These are phyloP conservation scores for Kalmusia sp. DNA, from an alignment of 2,329 filamentous ascomycete species.

Conservation along the genomic window DNA sequence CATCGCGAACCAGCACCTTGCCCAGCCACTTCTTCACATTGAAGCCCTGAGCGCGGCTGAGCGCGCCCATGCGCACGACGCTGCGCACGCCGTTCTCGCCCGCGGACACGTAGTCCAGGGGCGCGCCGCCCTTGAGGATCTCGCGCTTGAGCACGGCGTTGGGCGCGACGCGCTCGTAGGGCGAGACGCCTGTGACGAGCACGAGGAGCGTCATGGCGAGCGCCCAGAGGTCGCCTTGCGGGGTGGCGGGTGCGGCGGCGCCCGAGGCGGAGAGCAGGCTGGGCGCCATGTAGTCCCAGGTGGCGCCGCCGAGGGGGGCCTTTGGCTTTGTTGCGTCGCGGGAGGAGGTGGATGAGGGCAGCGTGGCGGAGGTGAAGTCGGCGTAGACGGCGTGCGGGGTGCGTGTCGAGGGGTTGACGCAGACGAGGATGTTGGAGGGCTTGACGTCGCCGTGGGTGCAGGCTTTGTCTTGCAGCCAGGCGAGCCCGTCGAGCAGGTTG, in stretches of 20 bases:
- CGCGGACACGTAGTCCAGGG: slow-evolving; percentile 47
- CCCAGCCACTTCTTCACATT: slow-evolving; percentile 46
- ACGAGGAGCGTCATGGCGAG: slow-evolving; percentile 54
- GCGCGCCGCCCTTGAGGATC: slow-evolving; percentile 51
- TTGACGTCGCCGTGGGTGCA: slow-evolving; percentile 57
- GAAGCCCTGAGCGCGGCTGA: slow-evolving; percentile 29
- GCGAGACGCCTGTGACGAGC: slow-evolving; percentile 51
- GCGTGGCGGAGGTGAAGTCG: slow-evolving; percentile 50
- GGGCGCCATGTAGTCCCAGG: slow-evolving; percentile 56
- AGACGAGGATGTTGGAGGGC: slow-evolving; percentile 54
- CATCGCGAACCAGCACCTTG: slow-evolving; percentile 41
- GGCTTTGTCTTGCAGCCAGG: slow-evolving; percentile 49
- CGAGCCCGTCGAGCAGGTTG: slow-evolving; percentile 49
- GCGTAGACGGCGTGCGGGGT: slow-evolving; percentile 43
- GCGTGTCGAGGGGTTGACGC: slow-evolving; percentile 12
- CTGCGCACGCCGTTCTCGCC: slow-evolving; percentile 44
- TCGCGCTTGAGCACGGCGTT: slow-evolving; percentile 54
- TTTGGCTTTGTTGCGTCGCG: slow-evolving; percentile 5
- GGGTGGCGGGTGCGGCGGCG: slow-evolving; percentile 34
- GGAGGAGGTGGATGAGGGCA: background rate
- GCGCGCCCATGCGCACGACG: slow-evolving; percentile 36
- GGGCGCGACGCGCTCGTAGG: slow-evolving; percentile 47
- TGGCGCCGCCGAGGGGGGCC: slow-evolving; percentile 50
- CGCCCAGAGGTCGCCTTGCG: slow-evolving; percentile 52
- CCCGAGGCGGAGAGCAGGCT: slow-evolving; percentile 28